Base-by-base conservation (phyloP, 176 grass and related monocot species). In the Eleusine coracana region DNA sequence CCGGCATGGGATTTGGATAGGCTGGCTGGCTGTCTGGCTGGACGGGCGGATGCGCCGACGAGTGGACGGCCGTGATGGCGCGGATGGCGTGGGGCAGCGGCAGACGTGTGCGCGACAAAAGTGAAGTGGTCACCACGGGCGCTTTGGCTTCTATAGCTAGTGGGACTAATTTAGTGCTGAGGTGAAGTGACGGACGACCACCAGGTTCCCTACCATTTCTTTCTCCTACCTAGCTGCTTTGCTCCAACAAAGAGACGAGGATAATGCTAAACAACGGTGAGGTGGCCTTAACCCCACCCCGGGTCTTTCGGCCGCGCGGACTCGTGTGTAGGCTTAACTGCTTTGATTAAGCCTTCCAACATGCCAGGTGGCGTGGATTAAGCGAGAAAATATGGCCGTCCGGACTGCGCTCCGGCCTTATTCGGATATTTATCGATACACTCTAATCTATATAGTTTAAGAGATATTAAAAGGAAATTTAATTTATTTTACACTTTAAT, bases 51-150 rank as follows among this genome's bases (percentile, higher is more conserved):
- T 20, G 16, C 4, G 15, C 16, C 3, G 51, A 18, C 51, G 17
- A 56, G 52, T 38, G 44, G 77, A 68, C 62, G 63, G 77, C 16
- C 12, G 12, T 3, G 77, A 67, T 68, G 45, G 5, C 10, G 13
- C 3, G 17, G 60, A 18, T n/a, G 45, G 42, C 31, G 18, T 20
- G 12, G 16, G 51, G 44, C 15, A 38, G 44, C 28, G 46, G 52
- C 67, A 28, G 60, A 63, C 60, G 60, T 63, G 60, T 63, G 25
- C 60, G 25, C 60, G 60, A 63, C 60, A 63, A 63, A 59, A 59
- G 56, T 21, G 56, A 63, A 27, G 23, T 28, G 60, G 60, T 63
- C 21, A 60, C 56, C 56, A 60, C 56, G 56, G 56, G n/a, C 20
- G 21, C n/a, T 56, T 56, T 56, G 52, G 50, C 4, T 3, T 5